These are phyloP conservation scores for Sarcocystis neurona DNA, from an alignment of 169 alveolate genomes.

Conservation along the genomic window DNA sequence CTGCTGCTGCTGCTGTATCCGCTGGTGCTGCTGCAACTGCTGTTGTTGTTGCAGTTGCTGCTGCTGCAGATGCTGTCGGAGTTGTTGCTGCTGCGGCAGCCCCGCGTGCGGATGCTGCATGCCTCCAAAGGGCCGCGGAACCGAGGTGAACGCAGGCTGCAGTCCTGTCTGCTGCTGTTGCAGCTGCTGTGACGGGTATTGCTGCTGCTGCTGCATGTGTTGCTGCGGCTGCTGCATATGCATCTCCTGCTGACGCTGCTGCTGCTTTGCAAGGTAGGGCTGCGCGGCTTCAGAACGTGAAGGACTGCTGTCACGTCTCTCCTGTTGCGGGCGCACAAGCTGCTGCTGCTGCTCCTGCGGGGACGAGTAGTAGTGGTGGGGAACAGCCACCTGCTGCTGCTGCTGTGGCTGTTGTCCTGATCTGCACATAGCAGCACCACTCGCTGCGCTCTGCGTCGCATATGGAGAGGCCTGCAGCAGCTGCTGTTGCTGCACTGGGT, in stretches of 20 bases:
- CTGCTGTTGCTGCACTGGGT: constrained; percentile 17
- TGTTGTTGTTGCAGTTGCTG: too few species aligned
- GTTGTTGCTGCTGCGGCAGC: too few species aligned
- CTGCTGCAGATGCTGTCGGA: too few species aligned
- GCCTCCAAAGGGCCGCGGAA: too few species aligned
- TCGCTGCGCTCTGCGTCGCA: too few species aligned
- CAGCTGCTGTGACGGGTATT: background rate
- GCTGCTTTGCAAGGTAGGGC: constrained; percentile 31
- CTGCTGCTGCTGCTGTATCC: too few species aligned
- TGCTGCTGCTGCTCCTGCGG: constrained; percentile 37
- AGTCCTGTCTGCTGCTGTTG: too few species aligned
- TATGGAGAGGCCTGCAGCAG: background rate
- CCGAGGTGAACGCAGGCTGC: too few species aligned
- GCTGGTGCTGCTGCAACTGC: too few species aligned
- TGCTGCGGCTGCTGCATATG: background rate
- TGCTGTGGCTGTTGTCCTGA: constrained; percentile 30
- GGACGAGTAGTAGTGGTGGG: background rate
- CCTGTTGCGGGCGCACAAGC: constrained; percentile 38
- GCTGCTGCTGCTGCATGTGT: constrained; percentile 36
- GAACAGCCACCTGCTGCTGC: background rate
- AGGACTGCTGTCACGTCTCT: background rate
- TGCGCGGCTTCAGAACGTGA: constrained; percentile 24
- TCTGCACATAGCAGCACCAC: too few species aligned
- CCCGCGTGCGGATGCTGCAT: too few species aligned
- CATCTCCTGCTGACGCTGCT: constrained; percentile 7